Evolutionary conservation across 2,329 filamentous ascomycete species (phyloP).

Genomic region (Leptographium flavum): DNA sequence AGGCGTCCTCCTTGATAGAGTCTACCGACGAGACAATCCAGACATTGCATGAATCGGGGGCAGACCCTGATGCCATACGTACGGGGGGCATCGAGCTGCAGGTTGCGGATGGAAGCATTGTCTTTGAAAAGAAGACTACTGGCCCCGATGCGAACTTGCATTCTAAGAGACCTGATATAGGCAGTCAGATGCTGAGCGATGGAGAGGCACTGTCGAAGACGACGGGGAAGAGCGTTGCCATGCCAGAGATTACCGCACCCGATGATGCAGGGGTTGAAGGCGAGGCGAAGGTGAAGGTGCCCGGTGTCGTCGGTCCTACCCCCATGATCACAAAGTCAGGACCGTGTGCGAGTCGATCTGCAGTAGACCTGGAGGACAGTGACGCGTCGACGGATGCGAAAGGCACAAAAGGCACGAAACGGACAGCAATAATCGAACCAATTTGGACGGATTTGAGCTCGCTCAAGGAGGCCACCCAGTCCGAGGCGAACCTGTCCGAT

Average conservation of each 20-base stretch:
- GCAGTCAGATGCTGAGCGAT: too few species aligned
- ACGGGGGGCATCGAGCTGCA: constrained; percentile 1
- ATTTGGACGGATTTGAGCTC: constrained; percentile 35
- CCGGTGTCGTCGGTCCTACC: neutral
- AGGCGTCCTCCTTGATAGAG: constrained; percentile 49
- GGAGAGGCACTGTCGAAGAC: too few species aligned
- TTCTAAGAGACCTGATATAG: too few species aligned
- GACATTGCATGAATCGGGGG: constrained; percentile 8
- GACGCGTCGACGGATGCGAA: constrained; percentile 17
- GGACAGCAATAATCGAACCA: constrained; percentile 30
- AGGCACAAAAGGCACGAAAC: constrained; percentile 19
- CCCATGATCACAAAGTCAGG: constrained; percentile 1
- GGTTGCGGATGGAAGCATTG: neutral
- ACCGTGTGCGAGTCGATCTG: constrained; percentile 1
- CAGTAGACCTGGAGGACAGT: neutral
- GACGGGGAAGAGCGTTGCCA: too few species aligned
- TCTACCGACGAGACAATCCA: constrained; percentile 46
- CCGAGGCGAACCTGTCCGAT: constrained; percentile 39
- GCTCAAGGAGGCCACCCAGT: constrained; percentile 17
- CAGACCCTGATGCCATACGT: neutral
- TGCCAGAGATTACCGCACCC: neutral
- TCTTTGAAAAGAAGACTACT: neutral
- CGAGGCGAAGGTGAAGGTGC: too few species aligned
- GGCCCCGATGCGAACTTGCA: neutral
- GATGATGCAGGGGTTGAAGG: neutral